A percentile compares a stretch with the other conserved stretches of the same genome.
Evolutionary conservation across 78 protist species (phyloP).

Genomic region (Dictyostelium capitatum): DNA sequence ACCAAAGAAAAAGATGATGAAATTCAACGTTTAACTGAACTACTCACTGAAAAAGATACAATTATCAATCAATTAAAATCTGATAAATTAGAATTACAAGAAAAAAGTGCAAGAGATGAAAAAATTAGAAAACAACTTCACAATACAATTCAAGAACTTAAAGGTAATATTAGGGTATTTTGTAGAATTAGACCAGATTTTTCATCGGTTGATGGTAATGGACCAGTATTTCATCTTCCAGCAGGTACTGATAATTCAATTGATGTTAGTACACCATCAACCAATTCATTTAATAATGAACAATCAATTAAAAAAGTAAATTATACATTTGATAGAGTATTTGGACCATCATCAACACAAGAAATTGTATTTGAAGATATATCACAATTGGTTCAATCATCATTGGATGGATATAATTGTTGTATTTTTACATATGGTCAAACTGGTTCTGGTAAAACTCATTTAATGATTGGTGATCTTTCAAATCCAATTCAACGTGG

Average conservation of each 20-base stretch:
- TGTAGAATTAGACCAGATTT: constrained; percentile 90
- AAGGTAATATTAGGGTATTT: constrained; percentile 93
- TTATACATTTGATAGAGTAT: constrained; percentile 86
- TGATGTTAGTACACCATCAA: constrained; percentile 4
- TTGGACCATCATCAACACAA: constrained; percentile 84
- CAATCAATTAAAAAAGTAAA: background rate
- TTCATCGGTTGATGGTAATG: background rate
- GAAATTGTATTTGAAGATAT: constrained; percentile 89
- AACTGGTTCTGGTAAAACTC: constrained; percentile 94
- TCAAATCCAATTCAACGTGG: constrained; percentile 53
- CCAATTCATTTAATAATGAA: background rate
- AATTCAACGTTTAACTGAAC: background rate
- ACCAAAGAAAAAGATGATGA: background rate
- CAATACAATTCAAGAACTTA: constrained; percentile 83
- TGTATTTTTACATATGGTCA: constrained; percentile 95
- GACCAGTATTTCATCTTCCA: background rate
- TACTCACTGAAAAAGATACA: background rate
- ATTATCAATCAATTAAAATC: background rate
- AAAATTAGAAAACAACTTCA: constrained; percentile 44
- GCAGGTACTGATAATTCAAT: constrained; percentile 12
- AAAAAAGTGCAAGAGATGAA: constrained; percentile 68
- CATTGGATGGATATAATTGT: constrained; percentile 93
- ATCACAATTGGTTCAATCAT: constrained; percentile 82
- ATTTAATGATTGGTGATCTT: constrained; percentile 89
- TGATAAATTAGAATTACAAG: background rate